phyloP scores from a whole-genome alignment of 345 rosid species.

The Anacardium occidentale region DNA sequence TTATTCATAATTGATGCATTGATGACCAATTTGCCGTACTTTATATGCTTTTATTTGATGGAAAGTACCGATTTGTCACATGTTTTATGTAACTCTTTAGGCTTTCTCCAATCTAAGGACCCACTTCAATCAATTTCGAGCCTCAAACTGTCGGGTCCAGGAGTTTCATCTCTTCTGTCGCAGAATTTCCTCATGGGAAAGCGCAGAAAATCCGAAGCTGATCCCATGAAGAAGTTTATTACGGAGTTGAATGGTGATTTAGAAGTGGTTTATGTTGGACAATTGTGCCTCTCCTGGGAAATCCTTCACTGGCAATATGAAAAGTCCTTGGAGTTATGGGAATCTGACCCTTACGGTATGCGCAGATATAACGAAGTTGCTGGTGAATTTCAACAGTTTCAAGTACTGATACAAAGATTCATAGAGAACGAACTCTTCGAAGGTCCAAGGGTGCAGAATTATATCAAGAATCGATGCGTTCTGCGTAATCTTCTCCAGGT shows the following conservation, averaged over 20 bases:
- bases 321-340: slow-evolving; percentile 68
- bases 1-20: slow-evolving; percentile 9
- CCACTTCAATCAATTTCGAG: slow-evolving; percentile 43
- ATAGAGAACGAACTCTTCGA: slow-evolving; percentile 80
- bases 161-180: slow-evolving; percentile 45
- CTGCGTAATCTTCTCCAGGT: slow-evolving; percentile 85
- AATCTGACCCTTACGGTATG: slow-evolving; percentile 56
- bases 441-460: slow-evolving; percentile 76
- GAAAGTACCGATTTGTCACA: not conserved
- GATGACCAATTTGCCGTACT: slow-evolving; percentile 11
- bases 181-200: slow-evolving; percentile 45
- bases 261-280: slow-evolving; percentile 91
- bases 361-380: slow-evolving; percentile 80
- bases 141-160: slow-evolving; percentile 35
- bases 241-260: slow-evolving; percentile 65
- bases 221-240: slow-evolving; percentile 56
- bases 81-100: slow-evolving; percentile 35
- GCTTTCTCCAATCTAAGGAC: slow-evolving; percentile 72
- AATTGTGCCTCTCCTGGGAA: slow-evolving; percentile 96
- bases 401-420: slow-evolving; percentile 82
- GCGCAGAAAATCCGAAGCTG: slow-evolving; percentile 44
- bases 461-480: slow-evolving; percentile 64
- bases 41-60: not conserved
- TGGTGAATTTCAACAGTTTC: slow-evolving; percentile 87
- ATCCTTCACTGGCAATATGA: slow-evolving; percentile 93